Evolutionary conservation across 768 basidiomycete species (phyloP).

Genomic region (Tricholoma sp.): DNA sequence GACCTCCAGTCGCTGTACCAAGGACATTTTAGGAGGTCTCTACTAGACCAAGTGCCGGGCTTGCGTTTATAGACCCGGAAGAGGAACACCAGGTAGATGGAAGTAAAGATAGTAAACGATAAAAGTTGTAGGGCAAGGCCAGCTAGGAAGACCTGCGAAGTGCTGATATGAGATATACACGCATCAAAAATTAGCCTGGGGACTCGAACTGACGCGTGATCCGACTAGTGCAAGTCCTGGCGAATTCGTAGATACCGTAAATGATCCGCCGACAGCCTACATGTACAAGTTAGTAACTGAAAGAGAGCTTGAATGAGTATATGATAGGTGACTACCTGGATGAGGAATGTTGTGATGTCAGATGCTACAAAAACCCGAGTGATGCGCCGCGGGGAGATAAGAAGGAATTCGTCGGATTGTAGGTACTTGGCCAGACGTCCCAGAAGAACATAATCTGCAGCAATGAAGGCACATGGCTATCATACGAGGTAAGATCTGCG

Average conservation of each 20-base stretch:
- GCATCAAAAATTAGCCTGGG: background rate
- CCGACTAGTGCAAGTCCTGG: slow-evolving; percentile 20
- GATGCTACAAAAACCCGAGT: slow-evolving; percentile 56
- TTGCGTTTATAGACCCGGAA: slow-evolving; percentile 39
- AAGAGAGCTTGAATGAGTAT: background rate
- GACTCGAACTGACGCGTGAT: slow-evolving; percentile 28
- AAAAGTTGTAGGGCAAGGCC: slow-evolving; percentile 52
- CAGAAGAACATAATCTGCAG: slow-evolving; percentile 61
- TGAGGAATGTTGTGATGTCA: slow-evolving; percentile 62
- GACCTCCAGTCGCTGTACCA: too few species aligned
- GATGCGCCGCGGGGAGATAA: slow-evolving; percentile 46
- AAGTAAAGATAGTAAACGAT: slow-evolving; percentile 47
- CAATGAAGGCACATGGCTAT: slow-evolving; percentile 73
- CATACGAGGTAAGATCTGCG: background rate
- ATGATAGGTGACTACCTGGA: slow-evolving; percentile 40
- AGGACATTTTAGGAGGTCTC: slow-evolving; percentile 22
- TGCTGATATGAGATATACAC: background rate
- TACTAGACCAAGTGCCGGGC: slow-evolving; percentile 35
- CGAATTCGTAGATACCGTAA: slow-evolving; percentile 36
- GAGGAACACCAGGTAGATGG: slow-evolving; percentile 43
- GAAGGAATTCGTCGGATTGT: slow-evolving; percentile 39
- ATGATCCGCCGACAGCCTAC: slow-evolving; percentile 45
- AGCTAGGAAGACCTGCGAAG: slow-evolving; percentile 43
- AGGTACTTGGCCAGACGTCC: slow-evolving; percentile 54
- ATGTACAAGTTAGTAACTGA: background rate